Percentiles rank a stretch among this genome's conserved stretches.
Evolutionary conservation across 345 rosid genomes (phyloP).

Genomic region (Melastoma malabathricum): DNA sequence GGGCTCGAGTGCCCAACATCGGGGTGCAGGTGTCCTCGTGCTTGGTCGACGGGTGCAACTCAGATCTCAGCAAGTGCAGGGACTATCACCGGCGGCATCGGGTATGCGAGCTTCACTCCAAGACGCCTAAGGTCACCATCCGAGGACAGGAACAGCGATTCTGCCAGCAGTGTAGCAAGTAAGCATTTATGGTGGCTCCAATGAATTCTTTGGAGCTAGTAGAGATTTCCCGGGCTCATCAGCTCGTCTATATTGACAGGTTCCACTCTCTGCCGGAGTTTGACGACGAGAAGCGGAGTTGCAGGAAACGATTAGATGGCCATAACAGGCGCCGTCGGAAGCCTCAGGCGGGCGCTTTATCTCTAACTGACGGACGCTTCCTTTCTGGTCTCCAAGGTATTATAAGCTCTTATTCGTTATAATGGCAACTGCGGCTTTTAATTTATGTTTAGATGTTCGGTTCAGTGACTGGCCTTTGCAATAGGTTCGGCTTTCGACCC

Average conservation of each 20-base stretch:
- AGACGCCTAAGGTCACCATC: slow-evolving; percentile 44
- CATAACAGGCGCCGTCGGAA: slow-evolving; percentile 66
- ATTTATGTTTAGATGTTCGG: no score
- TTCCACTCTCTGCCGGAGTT: slow-evolving; percentile 65
- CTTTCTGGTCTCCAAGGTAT: slow-evolving; percentile 38
- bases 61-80: slow-evolving; percentile 53
- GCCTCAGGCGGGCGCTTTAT: slow-evolving; percentile 40
- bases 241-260: slow-evolving; percentile 16
- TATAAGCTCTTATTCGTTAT: no score
- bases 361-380: slow-evolving; percentile 26
- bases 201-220: not conserved
- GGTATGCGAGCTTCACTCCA: slow-evolving; percentile 62
- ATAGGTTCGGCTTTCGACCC: slow-evolving; percentile 26
- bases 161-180: slow-evolving; percentile 90
- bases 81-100: slow-evolving; percentile 70
- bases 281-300: slow-evolving; percentile 68
- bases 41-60: slow-evolving; percentile 63
- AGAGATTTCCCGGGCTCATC: no score
- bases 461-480: not conserved
- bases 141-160: slow-evolving; percentile 50
- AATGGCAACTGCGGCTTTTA: no score
- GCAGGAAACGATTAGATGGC: slow-evolving; percentile 68
- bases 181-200: not conserved
- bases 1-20: slow-evolving; percentile 29
- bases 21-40: slow-evolving; percentile 40